Conservation (phyloP, 179 eudicot species). For the Carnegiea gigantea region DNA sequence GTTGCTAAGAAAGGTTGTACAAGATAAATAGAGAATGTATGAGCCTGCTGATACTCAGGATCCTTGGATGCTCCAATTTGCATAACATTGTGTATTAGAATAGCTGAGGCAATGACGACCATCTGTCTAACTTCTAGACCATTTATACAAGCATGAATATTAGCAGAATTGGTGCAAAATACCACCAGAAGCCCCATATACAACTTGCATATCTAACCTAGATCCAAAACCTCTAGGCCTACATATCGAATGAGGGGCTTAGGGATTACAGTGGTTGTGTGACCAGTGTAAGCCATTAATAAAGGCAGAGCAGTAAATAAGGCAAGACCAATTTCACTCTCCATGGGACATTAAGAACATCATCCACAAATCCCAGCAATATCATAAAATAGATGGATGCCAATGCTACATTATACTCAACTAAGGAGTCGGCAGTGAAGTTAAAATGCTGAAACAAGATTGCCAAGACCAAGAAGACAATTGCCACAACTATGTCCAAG, state of each 20-base stretch:
- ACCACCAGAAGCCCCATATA: too few relatives aligned
- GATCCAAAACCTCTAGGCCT: constrained; percentile 74
- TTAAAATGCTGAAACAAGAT: too few relatives aligned
- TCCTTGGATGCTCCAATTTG: constrained; percentile 83
- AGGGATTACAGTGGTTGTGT: constrained; percentile 85
- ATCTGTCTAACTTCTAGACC: constrained; percentile 99
- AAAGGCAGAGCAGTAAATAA: constrained; percentile 91
- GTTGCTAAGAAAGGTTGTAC: constrained; percentile 87
- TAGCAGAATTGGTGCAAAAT: constrained; percentile 93
- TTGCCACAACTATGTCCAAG: too few relatives aligned
- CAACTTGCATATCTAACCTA: constrained; percentile 93
- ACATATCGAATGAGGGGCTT: constrained; percentile 80
- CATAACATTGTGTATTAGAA: constrained; percentile 82
- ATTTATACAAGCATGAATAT: constrained; percentile 95
- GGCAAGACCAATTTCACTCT: constrained; percentile 94
- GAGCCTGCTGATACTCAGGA: constrained; percentile 82
- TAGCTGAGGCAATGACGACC: constrained; percentile 76
- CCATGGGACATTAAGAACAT: constrained; percentile 96
- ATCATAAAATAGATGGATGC: constrained; percentile 95
- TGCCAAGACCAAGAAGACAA: too few relatives aligned
- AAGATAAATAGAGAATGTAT: constrained; percentile 94
- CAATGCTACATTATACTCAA: constrained; percentile 57
- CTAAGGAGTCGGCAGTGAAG: too few relatives aligned
- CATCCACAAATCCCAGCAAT: constrained; percentile 91
- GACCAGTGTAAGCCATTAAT: constrained; percentile 99